These are phyloP conservation scores for Gaillardinia entomophila DNA, from an alignment of 805 yeast species.

Conservation along the genomic window DNA sequence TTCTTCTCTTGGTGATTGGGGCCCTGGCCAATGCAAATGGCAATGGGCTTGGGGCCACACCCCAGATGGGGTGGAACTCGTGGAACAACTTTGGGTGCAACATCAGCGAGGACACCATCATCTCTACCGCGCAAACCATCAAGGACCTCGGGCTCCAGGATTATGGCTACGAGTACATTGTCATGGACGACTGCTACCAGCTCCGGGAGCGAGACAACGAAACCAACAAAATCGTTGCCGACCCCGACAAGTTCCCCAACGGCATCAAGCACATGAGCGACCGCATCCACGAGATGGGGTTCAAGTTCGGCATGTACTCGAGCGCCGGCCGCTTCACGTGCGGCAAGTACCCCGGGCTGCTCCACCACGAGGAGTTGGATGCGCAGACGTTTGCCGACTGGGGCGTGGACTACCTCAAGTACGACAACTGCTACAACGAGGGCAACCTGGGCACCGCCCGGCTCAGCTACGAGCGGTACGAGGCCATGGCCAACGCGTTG, in stretches of 20 bases:
- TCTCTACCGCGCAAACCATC: slow-evolving; percentile 14
- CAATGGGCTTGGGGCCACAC: too few species aligned
- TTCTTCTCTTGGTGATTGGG: too few species aligned
- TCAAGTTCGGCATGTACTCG: slow-evolving; percentile 25
- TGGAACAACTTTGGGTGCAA: slow-evolving; percentile 23
- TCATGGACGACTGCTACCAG: slow-evolving; percentile 25
- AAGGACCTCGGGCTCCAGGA: slow-evolving; percentile 15
- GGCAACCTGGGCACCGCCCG: slow-evolving; percentile 19
- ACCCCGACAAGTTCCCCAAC: slow-evolving; percentile 16
- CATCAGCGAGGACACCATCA: slow-evolving; percentile 15
- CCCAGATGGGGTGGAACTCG: slow-evolving; percentile 22
- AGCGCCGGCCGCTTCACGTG: slow-evolving; percentile 26
- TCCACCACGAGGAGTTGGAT: slow-evolving; percentile 19
- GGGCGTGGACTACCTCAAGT: slow-evolving; percentile 23
- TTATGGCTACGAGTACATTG: slow-evolving; percentile 20
- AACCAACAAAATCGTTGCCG: slow-evolving; percentile 11
- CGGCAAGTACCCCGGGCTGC: slow-evolving; percentile 22
- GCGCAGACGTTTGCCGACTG: slow-evolving; percentile 19
- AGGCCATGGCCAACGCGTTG: slow-evolving; percentile 20
- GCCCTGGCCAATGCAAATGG: too few species aligned
- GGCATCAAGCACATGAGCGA: slow-evolving; percentile 18
- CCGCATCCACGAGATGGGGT: slow-evolving; percentile 14
- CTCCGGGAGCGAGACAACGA: slow-evolving; percentile 10
- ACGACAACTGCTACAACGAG: slow-evolving; percentile 23
- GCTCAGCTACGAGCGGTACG: slow-evolving; percentile 17